Evolutionary conservation across 352 stramenopile genomes (phyloP).

Genomic region (Globisporangium paroecandrum): DNA sequence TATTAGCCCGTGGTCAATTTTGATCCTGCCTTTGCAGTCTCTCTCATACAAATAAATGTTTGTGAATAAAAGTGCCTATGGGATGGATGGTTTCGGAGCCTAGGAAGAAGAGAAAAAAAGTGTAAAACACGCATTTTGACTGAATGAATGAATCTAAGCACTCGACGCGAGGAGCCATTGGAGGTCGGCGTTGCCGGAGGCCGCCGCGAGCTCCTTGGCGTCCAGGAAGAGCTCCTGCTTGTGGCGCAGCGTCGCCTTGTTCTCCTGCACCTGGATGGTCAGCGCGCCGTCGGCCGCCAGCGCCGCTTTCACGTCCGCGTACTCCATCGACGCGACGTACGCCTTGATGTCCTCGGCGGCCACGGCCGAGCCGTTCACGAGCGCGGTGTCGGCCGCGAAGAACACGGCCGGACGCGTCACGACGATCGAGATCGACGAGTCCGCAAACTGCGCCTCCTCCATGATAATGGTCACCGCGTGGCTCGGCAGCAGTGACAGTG

Average conservation of each 20-base stretch:
- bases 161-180: conserved; percentile 33
- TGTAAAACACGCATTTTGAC: not conserved
- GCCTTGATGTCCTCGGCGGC: conserved; percentile 51
- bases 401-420: conserved; percentile 72
- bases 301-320: conserved; percentile 67
- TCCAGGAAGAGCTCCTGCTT: conserved; percentile 74
- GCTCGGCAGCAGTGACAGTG: conserved; percentile 48
- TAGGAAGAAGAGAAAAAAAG: not conserved
- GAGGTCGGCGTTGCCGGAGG: conserved; percentile 34
- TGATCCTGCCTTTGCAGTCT: not conserved
- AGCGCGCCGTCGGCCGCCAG: conserved; percentile 33
- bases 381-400: conserved; percentile 41
- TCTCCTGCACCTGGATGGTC: conserved; percentile 36
- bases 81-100: not conserved
- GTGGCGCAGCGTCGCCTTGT: conserved; percentile 47
- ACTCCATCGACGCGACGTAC: conserved; percentile 79
- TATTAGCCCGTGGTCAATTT: not conserved
- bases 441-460: conserved; percentile 67
- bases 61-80: not conserved
- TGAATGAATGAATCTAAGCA: conserved; percentile 11
- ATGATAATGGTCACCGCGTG: conserved; percentile 68
- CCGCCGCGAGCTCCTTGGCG: conserved; percentile 58
- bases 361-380: conserved; percentile 40
- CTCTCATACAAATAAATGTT: not conserved
- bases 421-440: conserved; percentile 62